These are phyloP conservation scores for Heimioporus sp. DNA, from an alignment of 768 basidiomycete genomes.

Conservation along the genomic window DNA sequence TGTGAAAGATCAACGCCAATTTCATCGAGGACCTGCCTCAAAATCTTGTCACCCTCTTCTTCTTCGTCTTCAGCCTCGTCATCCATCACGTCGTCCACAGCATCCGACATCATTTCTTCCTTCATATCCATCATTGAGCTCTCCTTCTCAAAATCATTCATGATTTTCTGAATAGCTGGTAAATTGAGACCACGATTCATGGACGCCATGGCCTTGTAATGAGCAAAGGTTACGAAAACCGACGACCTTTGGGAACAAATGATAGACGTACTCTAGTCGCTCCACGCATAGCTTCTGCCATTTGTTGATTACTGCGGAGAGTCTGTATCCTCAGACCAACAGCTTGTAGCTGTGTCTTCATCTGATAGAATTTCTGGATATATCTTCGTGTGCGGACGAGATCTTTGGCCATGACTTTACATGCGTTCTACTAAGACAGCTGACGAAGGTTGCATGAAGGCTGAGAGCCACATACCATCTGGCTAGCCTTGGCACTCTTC, in stretches of 20 bases:
- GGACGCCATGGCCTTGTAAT: conserved; percentile 85
- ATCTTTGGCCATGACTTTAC: conserved; percentile 99
- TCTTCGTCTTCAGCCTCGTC: conserved; percentile 92
- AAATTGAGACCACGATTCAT: conserved; percentile 98
- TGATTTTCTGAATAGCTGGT: conserved; percentile 91
- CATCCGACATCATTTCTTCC: conserved; percentile 99
- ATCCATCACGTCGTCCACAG: conserved; percentile 97
- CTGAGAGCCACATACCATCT: conserved; percentile 61
- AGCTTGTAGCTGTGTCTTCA: conserved; percentile 97
- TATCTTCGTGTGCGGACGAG: conserved; percentile 94
- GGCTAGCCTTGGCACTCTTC: conserved; percentile 92
- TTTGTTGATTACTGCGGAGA: conserved; percentile 94
- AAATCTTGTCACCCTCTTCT: conserved; percentile 91
- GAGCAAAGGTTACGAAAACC: conserved; percentile 2
- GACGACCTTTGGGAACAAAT: neutral
- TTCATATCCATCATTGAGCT: conserved; percentile 99
- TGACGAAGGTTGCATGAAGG: conserved; percentile 10
- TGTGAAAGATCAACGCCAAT: conserved; percentile 92
- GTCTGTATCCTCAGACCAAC: conserved; percentile 95
- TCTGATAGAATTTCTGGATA: conserved; percentile 97
- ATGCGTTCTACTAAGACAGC: conserved; percentile 71
- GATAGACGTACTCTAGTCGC: conserved; percentile 79
- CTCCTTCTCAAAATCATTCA: conserved; percentile 98
- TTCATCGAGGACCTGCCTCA: conserved; percentile 95
- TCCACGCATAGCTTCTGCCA: conserved; percentile 99